Conservation (phyloP, 2,329 filamentous ascomycete species). For the Penicillium crustosum region DNA sequence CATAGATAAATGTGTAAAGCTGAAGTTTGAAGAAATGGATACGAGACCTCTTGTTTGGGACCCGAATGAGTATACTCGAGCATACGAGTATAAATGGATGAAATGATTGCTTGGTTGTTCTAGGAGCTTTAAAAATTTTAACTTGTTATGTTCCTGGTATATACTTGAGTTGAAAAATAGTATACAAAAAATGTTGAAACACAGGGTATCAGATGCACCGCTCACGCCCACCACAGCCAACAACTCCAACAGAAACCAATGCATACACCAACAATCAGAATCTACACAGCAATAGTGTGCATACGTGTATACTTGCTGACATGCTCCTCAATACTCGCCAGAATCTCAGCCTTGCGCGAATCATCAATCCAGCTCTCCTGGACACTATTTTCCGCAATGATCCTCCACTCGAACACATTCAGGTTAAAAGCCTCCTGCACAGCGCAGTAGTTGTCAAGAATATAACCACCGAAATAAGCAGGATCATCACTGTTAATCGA, state of each 20-base stretch:
- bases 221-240: background rate
- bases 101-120: background rate
- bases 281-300: conserved; percentile 7
- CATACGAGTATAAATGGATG: background rate
- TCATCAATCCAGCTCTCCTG: conserved; percentile 68
- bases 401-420: conserved; percentile 64
- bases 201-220: conserved; percentile 21
- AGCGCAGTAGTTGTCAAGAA: conserved; percentile 72
- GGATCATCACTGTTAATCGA: conserved; percentile 74
- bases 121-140: background rate
- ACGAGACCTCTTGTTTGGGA: no score
- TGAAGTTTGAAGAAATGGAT: no score
- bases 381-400: conserved; percentile 62
- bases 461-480: conserved; percentile 73
- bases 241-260: background rate
- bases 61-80: no score
- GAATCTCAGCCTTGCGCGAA: conserved; percentile 61
- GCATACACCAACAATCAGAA: background rate
- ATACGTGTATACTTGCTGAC: conserved; percentile 27
- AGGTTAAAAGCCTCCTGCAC: conserved; percentile 71
- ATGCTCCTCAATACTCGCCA: conserved; percentile 40
- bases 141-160: conserved; percentile 32
- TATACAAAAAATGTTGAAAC: conserved; percentile 25
- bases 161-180: conserved; percentile 28
- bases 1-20: no score